Conservation (phyloP, 805 yeast genomes). For the Scheffersomyces ergatensis region DNA sequence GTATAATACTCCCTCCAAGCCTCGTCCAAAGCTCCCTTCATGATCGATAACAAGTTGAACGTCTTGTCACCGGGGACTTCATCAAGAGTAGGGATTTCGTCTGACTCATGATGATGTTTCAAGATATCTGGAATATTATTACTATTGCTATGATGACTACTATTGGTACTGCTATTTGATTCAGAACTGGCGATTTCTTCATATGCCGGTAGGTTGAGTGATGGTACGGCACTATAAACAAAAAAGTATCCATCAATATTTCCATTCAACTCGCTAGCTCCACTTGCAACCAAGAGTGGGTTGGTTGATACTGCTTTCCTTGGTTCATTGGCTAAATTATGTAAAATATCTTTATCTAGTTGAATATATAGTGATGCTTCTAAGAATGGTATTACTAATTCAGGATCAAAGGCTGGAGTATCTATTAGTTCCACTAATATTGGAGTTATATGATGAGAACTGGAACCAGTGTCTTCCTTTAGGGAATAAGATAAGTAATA, state of each 20-base stretch:
- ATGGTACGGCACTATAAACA: constrained; percentile 69
- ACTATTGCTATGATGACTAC: background rate
- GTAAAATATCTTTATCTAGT: constrained; percentile 55
- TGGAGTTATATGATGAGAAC: constrained; percentile 42
- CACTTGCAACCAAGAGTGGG: constrained; percentile 72
- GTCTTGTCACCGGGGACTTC: constrained; percentile 18
- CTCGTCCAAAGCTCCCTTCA: constrained; percentile 58
- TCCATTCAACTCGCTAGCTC: constrained; percentile 76
- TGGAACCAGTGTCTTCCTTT: constrained; percentile 3
- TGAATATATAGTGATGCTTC: constrained; percentile 68
- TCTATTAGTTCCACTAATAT: constrained; percentile 68
- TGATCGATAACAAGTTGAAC: constrained; percentile 39
- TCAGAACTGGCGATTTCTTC: constrained; percentile 20
- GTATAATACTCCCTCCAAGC: constrained; percentile 71
- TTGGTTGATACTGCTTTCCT: constrained; percentile 60
- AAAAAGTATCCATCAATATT: constrained; percentile 71
- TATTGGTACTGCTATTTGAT: background rate
- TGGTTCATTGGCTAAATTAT: constrained; percentile 63
- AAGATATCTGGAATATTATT: background rate
- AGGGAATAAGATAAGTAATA: constrained; percentile 16
- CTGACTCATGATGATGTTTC: background rate
- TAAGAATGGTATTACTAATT: constrained; percentile 69
- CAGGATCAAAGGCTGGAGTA: constrained; percentile 68
- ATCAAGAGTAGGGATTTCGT: constrained; percentile 6
- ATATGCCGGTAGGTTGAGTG: constrained; percentile 58